Evolutionary conservation across 2,329 filamentous ascomycete genomes (phyloP), one percentile per base, ranked within the genome.

Genomic region (Trichoderma koningii): DNA sequence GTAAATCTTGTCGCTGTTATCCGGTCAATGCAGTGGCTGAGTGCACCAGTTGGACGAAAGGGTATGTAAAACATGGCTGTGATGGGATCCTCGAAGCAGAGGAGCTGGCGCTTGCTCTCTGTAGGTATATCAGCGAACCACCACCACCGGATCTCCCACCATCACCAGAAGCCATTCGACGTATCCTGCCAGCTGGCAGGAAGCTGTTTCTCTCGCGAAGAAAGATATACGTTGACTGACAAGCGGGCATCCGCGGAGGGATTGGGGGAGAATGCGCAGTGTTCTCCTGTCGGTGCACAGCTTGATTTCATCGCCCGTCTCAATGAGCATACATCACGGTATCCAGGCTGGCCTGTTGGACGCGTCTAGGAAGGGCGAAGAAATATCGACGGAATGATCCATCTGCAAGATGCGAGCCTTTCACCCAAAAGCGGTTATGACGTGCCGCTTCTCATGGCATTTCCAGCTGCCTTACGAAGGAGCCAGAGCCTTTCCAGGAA

Each of bases 331-430:
- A 12, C 34, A 14, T 14, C 2, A 9, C 3, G 30, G 10, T 34
- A 10, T 9, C 3, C 30, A 34, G 30, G 10, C 30, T 10, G 30
- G 30, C 30, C 30, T 38, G 14, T 12, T 38, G 10, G 30, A 55
- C 26, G 19, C 21, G 12, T 30, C 34, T 17, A 44, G 23, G 34
- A 23, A 45, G 14, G 21, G 41, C 42, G 21, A 19, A 21, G 17
- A 38, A n/a, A 44, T 34, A 53, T 50, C 17, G 23, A 26, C 14
- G 1, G 26, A 15, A 21, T 34, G 2, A 26, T 26, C 17, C 28
- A 42, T 12, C 42, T 55, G 61, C 61, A 55, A 47, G 61, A 63
- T 55, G 28, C 23, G 61, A 42, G 5, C 19, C 50, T 21, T 55
- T 55, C 42, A 44, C 61, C 61, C 51, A 9, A 14, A 63, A 63